Evolutionary conservation across 345 rosid species (phyloP), one percentile per base, ranked within the genome.

Genomic region (Gossypium sturtianum): DNA sequence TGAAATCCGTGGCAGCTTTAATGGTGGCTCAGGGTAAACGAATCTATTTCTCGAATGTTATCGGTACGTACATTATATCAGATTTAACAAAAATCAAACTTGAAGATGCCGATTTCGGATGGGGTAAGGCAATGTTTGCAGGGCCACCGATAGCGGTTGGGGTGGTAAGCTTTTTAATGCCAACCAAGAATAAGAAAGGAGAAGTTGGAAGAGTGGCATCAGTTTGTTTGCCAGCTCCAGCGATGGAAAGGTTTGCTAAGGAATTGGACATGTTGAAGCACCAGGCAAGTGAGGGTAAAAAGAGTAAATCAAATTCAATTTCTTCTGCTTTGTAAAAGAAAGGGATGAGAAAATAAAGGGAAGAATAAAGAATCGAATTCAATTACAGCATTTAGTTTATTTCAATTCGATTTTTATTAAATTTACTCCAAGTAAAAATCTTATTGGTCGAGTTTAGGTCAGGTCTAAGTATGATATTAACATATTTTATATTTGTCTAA

Each of bases 51-150:
- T 81, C 83, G 44, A 71, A 0, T 57, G 29, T 63, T 12, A 79
- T 80, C 9, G 70, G 83, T 8, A 57, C 84, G 0, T 84, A n/a
- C 68, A 70, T 82, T 44, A 66, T 87, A 48, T 79, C 87, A 15
- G 91, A 86, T 20, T 52, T 81, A 68, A 86, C 80, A 8, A 72
- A 59, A 2, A 76, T 59, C 11, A 87, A 84, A 45, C 78, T 88
- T 3, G 79, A 52, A 10, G 56, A 76, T 2, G 72, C 77, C 1
- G 83, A 88, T 52, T 83, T 82, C 10, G 89, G 93, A 2, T 89
- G 89, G 90, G 90, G 93, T 2, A 81, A 80, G 76, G 78, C 93
- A 7, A 79, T 67, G 9, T 89, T 85, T 25, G 88, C 83, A 2
- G 38, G 38, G 38, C 38, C 38, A 29, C 0, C 0, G 38, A 29